Conservation (phyloP, 2,329 filamentous ascomycete genomes). For the Hypoxylon rubiginosum region DNA sequence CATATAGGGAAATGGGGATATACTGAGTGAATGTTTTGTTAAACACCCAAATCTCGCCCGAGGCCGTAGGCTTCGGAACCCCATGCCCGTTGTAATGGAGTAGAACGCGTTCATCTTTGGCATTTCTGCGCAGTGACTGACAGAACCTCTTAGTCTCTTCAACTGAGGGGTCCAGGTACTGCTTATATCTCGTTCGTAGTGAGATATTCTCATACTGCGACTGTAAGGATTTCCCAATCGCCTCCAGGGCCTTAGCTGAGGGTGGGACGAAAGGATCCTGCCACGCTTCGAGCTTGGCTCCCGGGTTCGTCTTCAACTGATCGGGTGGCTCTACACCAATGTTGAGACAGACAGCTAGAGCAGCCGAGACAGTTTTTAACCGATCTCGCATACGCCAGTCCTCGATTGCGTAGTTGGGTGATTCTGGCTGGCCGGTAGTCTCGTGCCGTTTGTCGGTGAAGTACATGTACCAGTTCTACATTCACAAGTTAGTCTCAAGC, state of each 20-base stretch:
- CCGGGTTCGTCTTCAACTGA: conserved; percentile 94
- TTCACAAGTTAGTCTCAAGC: conserved; percentile 33
- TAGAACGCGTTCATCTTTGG: conserved; percentile 95
- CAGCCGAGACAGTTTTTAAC: conserved; percentile 95
- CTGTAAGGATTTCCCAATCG: conserved; percentile 96
- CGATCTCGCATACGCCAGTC: conserved; percentile 99
- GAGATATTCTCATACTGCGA: conserved; percentile 96
- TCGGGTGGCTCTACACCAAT: conserved; percentile 98
- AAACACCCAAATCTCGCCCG: conserved; percentile 99
- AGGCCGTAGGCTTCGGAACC: conserved; percentile 93
- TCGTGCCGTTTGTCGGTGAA: conserved; percentile 98
- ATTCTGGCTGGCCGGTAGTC: conserved; percentile 88
- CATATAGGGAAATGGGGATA: conserved; percentile 95
- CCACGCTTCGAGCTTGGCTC: conserved; percentile 96
- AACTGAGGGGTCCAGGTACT: conserved; percentile 94
- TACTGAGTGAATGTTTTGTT: conserved; percentile 99
- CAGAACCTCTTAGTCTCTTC: conserved; percentile 99
- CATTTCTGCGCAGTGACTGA: conserved; percentile 87
- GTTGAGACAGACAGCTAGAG: conserved; percentile 93
- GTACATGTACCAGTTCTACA: conserved; percentile 98
- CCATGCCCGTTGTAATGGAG: conserved; percentile 99
- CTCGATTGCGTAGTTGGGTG: conserved; percentile 75
- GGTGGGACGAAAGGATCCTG: conserved; percentile 88
- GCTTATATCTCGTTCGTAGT: conserved; percentile 95
- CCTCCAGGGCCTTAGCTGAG: conserved; percentile 87